phyloP scores from a whole-genome alignment of 2,329 filamentous ascomycete genomes.

The Metarhizium brunneum region DNA sequence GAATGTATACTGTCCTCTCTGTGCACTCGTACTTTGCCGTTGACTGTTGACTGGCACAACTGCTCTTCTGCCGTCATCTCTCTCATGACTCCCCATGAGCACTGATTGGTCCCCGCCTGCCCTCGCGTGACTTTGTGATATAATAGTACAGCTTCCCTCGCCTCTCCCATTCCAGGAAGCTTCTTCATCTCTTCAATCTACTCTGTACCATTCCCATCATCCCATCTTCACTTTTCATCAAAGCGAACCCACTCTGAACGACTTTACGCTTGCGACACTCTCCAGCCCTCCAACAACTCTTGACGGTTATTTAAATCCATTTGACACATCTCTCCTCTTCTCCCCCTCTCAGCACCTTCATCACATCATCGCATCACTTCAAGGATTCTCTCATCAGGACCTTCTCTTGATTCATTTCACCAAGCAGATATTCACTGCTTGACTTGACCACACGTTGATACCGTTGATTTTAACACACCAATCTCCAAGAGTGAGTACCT shows the following conservation, averaged over 20 bases:
- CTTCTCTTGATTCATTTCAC: neutral
- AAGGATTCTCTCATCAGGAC: neutral
- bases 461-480: neutral
- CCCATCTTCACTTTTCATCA: constrained; percentile 3
- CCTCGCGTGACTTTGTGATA: constrained; percentile 15
- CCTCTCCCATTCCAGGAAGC: neutral
- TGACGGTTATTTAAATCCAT: neutral
- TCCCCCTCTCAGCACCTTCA: neutral
- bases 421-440: neutral
- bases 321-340: neutral
- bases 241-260: neutral
- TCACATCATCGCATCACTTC: neutral
- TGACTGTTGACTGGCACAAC: too few species aligned
- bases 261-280: neutral
- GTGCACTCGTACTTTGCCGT: too few species aligned
- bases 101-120: constrained; percentile 12
- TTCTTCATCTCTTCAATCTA: neutral
- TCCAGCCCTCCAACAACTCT: neutral
- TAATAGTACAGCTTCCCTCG: constrained; percentile 11
- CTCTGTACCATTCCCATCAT: constrained; percentile 3
- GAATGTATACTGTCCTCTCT: too few species aligned
- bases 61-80: neutral
- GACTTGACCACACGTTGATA: neutral
- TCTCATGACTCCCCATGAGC: neutral
- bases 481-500: neutral